Evolutionary conservation across 306 rosid species (phyloP), one percentile per base, ranked within the genome.

Genomic region (Lagenaria siceraria): DNA sequence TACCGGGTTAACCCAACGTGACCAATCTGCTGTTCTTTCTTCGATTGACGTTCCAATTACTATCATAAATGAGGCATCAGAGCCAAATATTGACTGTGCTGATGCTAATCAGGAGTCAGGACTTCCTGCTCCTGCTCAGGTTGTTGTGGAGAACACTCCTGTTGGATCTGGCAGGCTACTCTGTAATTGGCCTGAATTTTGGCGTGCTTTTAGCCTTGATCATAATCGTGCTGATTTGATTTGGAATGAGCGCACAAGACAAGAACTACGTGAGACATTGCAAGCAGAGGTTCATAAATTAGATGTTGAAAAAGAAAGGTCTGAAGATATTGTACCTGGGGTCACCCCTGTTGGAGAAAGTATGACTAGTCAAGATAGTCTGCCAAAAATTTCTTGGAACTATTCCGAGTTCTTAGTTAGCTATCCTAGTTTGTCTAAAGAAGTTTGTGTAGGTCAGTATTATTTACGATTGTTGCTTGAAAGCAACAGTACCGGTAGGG

Each of bases 221-320:
- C 99, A 96, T 87, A 96, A 92, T 88, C 97, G 99, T 77, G 99
- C 99, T 43, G 99, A 96, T 88, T 85, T 96, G 91, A 92, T 96
- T 75, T 96, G 99, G 99, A 96, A 96, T 82, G 99, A 96, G 87
- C 99, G 97, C 72, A 89, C 98, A 55, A 86, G 99, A 87, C 99
- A 96, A 84, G 99, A 96, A 84, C 79, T 96, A 86, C 90, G 98
- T 83, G 99, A 90, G 80, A 87, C 96, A 52, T 85, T 96, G 91
- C 92, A 87, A 81, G 96, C 99, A 55, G 99, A 96, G 90, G 97
- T 92, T 86, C 99, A 96, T 88, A 91, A 90, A 82, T 86, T 96
- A 73, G 99, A 96, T 87, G 91, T 92, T 83, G 99, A 96, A 82
- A 96, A 96, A 80, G 99, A 90, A 88, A 97, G 99, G 8, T 92